Evolutionary conservation across 768 basidiomycete species (phyloP), one percentile per base, ranked within the genome.

Genomic region (Leucocoprinus birnbaumii): DNA sequence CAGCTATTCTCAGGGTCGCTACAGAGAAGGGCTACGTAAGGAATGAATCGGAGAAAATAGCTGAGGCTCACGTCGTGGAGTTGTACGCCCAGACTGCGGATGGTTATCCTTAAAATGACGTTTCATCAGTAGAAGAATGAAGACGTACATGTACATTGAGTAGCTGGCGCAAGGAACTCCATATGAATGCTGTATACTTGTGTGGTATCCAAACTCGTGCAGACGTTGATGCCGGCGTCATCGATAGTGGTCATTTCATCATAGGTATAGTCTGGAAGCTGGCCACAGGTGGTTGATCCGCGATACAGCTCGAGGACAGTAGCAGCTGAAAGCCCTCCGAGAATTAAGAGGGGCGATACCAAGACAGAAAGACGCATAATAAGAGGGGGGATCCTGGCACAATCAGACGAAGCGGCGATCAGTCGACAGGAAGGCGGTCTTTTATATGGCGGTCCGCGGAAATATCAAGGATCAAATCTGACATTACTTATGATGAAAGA

Each of bases 121-220:
- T 31, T 31, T 31, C 31, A 31, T 16, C 6, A 31, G 9, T 27
- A 34, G 18, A 10, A 4, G 7, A 22, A 22, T 10, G 19, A 3
- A 35, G 24, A 50, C 48, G 25, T 50, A 50, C 48, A 50, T 21
- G 35, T 34, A 25, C 48, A 50, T 2, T 22, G 8, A 14, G 31
- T 31, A 22, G 48, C 48, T 10, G 48, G 48, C 14, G 48, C 48
- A 14, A 50, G 48, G 37, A 25, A 50, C n/a, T 50, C 48, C 10
- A 50, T 11, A 31, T 50, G 48, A 35, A 50, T 40, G 22, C 48
- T 50, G 19, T 50, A 50, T 34, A 50, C 16, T n/a, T 40, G 48
- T 18, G 13, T 38, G 16, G 37, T 40, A 37, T 50, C 38, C 4
- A 40, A 22, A 16, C 19, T 34, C 2, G 22, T 38, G 21, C 48